Conservation (phyloP, 345 rosid species). For the Cardamine resedifolia region DNA sequence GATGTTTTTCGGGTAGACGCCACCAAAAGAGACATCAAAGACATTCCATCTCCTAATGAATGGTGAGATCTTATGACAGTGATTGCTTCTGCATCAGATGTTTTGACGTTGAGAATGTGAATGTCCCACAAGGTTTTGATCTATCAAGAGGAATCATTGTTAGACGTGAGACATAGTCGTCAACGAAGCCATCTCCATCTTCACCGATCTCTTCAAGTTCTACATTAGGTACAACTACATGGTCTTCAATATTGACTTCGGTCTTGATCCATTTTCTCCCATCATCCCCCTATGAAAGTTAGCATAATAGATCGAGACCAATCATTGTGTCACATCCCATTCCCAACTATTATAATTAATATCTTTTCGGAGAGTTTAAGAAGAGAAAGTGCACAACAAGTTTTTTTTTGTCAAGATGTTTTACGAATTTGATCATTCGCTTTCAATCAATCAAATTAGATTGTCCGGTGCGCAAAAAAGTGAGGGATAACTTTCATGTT, state of each 20-base stretch:
- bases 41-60: slow-evolving; percentile 54
- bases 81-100: slow-evolving; percentile 56
- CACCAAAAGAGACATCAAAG: slow-evolving; percentile 52
- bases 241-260: slow-evolving; percentile 50
- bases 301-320: background rate
- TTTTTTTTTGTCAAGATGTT: too few relatives aligned
- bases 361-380: background rate
- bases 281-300: background rate
- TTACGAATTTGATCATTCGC: too few relatives aligned
- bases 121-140: slow-evolving; percentile 65
- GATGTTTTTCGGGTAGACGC: slow-evolving; percentile 48
- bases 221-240: slow-evolving; percentile 45
- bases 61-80: slow-evolving; percentile 50
- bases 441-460: too few relatives aligned
- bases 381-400: too few relatives aligned
- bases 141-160: slow-evolving; percentile 45
- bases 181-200: slow-evolving; percentile 39
- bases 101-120: slow-evolving; percentile 57
- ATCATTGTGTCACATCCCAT: background rate
- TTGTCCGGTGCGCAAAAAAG: too few relatives aligned
- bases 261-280: slow-evolving; percentile 51
- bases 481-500: background rate
- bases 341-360: background rate
- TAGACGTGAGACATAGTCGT: slow-evolving; percentile 38
- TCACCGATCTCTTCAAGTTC: slow-evolving; percentile 33